Evolutionary conservation across 495 filamentous ascomycete species (phyloP).

Genomic region (Penicillium diatomitis): DNA sequence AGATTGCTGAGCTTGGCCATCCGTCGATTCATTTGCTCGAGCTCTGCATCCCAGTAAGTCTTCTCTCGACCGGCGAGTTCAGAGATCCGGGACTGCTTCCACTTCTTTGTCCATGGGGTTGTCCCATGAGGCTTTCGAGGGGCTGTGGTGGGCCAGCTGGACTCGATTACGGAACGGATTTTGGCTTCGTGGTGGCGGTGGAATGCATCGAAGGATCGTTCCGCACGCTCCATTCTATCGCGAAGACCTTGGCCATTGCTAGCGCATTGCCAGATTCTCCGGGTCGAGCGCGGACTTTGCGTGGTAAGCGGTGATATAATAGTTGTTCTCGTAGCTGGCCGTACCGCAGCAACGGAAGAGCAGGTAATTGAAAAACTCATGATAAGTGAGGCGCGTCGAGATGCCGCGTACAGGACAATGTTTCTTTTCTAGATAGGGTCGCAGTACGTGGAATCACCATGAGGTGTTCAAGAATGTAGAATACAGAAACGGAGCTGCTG

Average conservation of each 20-base stretch:
- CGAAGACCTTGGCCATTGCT: constrained; percentile 4
- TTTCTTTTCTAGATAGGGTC: neutral
- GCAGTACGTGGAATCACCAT: neutral
- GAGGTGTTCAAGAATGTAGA: neutral
- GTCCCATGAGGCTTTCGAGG: constrained; percentile 1
- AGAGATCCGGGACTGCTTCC: constrained; percentile 8
- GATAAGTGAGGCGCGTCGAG: neutral
- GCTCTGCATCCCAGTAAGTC: constrained; percentile 13
- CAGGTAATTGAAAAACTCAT: constrained; percentile 13
- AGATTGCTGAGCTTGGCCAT: constrained; percentile 27
- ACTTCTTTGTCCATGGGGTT: constrained; percentile 4
- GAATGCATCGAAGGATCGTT: constrained; percentile 8
- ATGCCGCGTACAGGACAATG: neutral
- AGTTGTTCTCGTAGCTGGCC: constrained; percentile 4
- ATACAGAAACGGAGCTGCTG: neutral
- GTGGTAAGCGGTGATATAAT: constrained; percentile 5
- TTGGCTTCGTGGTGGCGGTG: constrained; percentile 9
- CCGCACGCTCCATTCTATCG: constrained; percentile 8
- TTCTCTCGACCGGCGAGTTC: constrained; percentile 5
- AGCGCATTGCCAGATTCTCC: constrained; percentile 8
- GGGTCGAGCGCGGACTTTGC: constrained; percentile 1
- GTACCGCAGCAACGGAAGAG: constrained; percentile 4
- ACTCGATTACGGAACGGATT: constrained; percentile 3
- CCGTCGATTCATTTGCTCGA: constrained; percentile 11
- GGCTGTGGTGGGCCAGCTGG: constrained; percentile 3